Conservation (phyloP, 805 yeast species). For the Saccharomycopsis sp. region DNA sequence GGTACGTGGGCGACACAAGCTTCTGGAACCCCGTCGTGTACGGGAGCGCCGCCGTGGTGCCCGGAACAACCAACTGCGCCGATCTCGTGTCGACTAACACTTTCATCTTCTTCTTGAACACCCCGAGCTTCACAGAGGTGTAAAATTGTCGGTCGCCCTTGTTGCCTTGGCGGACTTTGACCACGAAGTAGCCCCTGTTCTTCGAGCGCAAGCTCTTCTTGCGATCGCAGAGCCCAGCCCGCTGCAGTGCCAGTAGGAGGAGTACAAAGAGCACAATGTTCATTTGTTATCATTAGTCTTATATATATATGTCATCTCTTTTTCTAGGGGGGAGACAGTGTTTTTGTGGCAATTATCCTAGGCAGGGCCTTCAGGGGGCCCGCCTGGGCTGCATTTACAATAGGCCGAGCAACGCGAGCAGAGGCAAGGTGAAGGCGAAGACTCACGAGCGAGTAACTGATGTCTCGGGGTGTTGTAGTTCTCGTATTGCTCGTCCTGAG, state of each 20-base stretch:
- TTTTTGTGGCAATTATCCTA: not conserved
- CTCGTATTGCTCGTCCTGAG: not conserved
- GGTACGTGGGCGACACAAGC: slow-evolving; percentile 2
- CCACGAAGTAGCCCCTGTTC: slow-evolving; percentile 2
- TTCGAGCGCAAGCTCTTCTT: slow-evolving; percentile 1
- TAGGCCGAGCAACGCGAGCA: not conserved
- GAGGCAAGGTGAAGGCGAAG: not conserved
- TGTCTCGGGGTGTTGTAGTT: slow-evolving; percentile 3
- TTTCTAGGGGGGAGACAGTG: not conserved
- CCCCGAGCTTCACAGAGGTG: not conserved
- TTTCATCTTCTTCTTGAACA: not conserved
- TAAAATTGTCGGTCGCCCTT: not conserved
- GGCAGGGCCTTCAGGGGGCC: not conserved
- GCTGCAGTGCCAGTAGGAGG: not conserved
- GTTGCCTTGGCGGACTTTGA: not conserved
- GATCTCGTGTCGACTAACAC: not conserved
- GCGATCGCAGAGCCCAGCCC: not conserved
- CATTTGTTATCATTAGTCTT: not conserved
- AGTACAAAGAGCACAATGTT: not conserved
- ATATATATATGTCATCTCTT: not conserved
- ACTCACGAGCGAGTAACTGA: not conserved
- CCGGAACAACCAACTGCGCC: slow-evolving; percentile 3
- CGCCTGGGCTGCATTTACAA: not conserved
- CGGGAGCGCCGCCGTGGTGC: not conserved
- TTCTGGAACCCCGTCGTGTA: not conserved